Evolutionary conservation across 495 filamentous ascomycete genomes (phyloP), one percentile per base, ranked within the genome.

Genomic region (Podospora pseudoanserina): DNA sequence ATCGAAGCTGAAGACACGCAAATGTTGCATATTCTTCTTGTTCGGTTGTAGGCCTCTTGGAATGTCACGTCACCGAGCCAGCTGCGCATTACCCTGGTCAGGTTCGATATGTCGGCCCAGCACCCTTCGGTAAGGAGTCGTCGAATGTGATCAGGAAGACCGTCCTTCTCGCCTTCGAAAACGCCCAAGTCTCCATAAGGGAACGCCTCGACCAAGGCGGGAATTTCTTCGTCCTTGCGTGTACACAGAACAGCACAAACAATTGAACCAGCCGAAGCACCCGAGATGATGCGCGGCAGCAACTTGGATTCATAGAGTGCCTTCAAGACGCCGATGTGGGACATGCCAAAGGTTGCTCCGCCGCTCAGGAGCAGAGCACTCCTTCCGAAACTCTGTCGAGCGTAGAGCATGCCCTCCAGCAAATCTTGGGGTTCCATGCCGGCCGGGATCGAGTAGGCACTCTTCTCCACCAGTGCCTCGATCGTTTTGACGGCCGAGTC

Each of bases 301-400:
- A 97, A 82, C 0, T 85, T 86, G 18, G 86, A 80, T 74, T 96
- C 87, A 75, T 86, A 93, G 18, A 98, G 84, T 5, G 90, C 85
- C 72, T 97, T 96, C 69, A 97, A 80, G n/a, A 97, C 94, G 2
- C 94, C 94, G 68, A 97, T 90, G 76, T 98, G 94, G 60, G 91
- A 91, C 94, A 98, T 97, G 28, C 94, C 94, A 77, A 97, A 94
- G 0, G 93, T 97, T 0, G 90, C 94, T 9, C 94, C 94, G 18
- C 94, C 94, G 16, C 93, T 97, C 20, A 97, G 83, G 2, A 96
- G 82, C 65, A 97, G 79, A 0, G 94, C 94, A 69, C 90, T 97
- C 63, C 94, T 85, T 13, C 94, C 94, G 76, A 94, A 98, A 9
- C 92, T 91, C 76, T 96, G 92, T 64, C 92, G 84, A 4, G 93